phyloP scores from a whole-genome alignment of 768 basidiomycete species.

The Mycena metata region DNA sequence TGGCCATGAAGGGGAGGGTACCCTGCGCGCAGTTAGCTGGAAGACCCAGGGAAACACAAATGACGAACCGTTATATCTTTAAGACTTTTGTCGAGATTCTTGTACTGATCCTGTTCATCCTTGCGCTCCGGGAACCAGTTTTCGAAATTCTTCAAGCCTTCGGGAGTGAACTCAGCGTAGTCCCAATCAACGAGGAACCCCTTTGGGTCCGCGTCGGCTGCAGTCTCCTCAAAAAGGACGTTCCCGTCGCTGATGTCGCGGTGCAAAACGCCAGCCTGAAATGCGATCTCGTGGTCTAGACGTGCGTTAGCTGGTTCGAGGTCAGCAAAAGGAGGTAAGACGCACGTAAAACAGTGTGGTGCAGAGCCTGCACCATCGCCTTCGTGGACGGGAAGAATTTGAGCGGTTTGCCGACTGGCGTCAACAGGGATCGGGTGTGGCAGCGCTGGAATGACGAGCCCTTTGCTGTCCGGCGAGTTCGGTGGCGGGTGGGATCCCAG shows the following conservation, averaged over 20 bases:
- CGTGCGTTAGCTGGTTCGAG: neutral
- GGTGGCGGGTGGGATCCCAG: neutral
- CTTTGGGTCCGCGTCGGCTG: neutral
- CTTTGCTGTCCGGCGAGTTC: neutral
- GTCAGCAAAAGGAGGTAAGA: neutral
- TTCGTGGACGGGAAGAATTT: neutral
- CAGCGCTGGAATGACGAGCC: neutral
- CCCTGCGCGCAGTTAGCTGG: neutral
- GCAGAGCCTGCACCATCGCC: neutral
- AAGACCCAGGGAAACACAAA: neutral
- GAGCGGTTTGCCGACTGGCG: slow-evolving; percentile 14
- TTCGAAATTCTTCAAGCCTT: slow-evolving; percentile 5
- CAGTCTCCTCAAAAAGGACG: slow-evolving; percentile 17
- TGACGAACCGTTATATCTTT: slow-evolving; percentile 24
- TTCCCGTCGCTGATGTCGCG: slow-evolving; percentile 32
- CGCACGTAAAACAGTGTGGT: slow-evolving; percentile 21
- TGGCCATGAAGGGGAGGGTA: slow-evolving; percentile 4
- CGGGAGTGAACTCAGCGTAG: slow-evolving; percentile 28
- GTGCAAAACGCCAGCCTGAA: slow-evolving; percentile 20
- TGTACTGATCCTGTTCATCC: neutral
- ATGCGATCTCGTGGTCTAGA: slow-evolving; percentile 21
- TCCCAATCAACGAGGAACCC: slow-evolving; percentile 32
- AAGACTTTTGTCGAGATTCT: slow-evolving; percentile 15
- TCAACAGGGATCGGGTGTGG: slow-evolving; percentile 18
- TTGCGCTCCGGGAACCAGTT: neutral